A percentile compares a stretch with the other conserved stretches of the same genome.
These are phyloP conservation scores for Phytophthora syringae DNA, from an alignment of 352 stramenopile genomes.

Conservation along the genomic window DNA sequence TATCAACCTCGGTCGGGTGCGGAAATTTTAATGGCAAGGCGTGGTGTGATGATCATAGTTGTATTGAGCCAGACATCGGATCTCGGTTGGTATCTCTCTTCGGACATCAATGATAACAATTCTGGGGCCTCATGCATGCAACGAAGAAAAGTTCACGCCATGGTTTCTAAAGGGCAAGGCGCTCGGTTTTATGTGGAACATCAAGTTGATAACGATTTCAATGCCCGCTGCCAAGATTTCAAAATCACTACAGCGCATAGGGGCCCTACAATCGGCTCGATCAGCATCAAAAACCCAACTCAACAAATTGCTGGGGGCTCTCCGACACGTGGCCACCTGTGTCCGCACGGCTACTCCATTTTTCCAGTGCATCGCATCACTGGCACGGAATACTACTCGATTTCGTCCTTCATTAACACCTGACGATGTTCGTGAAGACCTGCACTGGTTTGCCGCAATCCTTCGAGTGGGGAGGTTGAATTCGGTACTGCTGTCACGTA, in stretches of 20 bases:
- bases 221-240: background rate
- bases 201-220: background rate
- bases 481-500: too few relatives aligned
- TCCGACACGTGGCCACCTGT: background rate
- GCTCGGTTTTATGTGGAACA: background rate
- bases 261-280: background rate
- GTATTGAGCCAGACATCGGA: slow-evolving; percentile 12
- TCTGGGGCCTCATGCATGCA: slow-evolving; percentile 7
- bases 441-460: too few relatives aligned
- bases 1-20: background rate
- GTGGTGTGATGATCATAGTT: slow-evolving; percentile 30
- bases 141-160: background rate
- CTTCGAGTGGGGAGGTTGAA: too few relatives aligned
- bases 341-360: background rate
- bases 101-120: slow-evolving; percentile 11
- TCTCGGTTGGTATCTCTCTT: slow-evolving; percentile 6
- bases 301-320: background rate
- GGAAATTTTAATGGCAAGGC: slow-evolving; percentile 5
- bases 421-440: too few relatives aligned
- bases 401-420: background rate
- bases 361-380: background rate
- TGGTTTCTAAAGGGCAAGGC: background rate
- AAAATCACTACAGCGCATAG: background rate
- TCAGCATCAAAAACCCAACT: background rate
- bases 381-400: background rate